Evolutionary conservation across 768 basidiomycete genomes (phyloP).

Genomic region (Termitomyces sp.): DNA sequence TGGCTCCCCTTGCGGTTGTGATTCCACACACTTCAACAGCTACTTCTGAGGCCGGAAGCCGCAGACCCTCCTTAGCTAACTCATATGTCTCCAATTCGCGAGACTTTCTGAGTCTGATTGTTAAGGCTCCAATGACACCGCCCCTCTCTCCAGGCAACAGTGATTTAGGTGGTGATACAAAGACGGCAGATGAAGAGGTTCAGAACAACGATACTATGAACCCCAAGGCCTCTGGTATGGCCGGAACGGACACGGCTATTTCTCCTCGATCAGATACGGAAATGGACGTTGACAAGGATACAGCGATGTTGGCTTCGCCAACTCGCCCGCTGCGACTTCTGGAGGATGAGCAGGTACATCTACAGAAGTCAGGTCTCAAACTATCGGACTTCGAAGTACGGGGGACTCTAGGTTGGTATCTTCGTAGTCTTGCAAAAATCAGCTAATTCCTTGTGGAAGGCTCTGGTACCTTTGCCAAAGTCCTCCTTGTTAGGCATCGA

Average conservation of each 20-base stretch:
- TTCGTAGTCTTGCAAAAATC: neutral
- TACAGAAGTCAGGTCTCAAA: slow-evolving; percentile 53
- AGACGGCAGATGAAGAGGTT: slow-evolving; percentile 32
- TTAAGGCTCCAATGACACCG: slow-evolving; percentile 64
- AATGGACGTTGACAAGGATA: slow-evolving; percentile 21
- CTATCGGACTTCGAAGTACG: slow-evolving; percentile 79
- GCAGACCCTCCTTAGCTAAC: slow-evolving; percentile 20
- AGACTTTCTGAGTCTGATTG: slow-evolving; percentile 36
- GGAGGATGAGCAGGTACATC: slow-evolving; percentile 65
- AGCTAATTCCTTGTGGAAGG: slow-evolving; percentile 38
- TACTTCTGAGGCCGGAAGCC: slow-evolving; percentile 18
- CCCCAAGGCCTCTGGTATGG: neutral
- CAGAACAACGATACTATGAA: slow-evolving; percentile 22
- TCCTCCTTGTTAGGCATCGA: slow-evolving; percentile 81
- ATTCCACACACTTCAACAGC: slow-evolving; percentile 26
- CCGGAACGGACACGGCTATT: slow-evolving; percentile 1
- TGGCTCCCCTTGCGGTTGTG: slow-evolving; percentile 19
- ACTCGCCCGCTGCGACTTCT: slow-evolving; percentile 51
- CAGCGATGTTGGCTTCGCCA: slow-evolving; percentile 8
- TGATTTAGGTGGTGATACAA: slow-evolving; percentile 28
- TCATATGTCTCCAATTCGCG: slow-evolving; percentile 12
- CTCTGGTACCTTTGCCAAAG: slow-evolving; percentile 94
- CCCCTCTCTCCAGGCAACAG: slow-evolving; percentile 58
- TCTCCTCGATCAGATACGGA: slow-evolving; percentile 11
- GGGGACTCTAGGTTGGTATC: slow-evolving; percentile 61